phyloP scores from a whole-genome alignment of 2,329 filamentous ascomycete genomes.

The Hymenoscyphus scutula region DNA sequence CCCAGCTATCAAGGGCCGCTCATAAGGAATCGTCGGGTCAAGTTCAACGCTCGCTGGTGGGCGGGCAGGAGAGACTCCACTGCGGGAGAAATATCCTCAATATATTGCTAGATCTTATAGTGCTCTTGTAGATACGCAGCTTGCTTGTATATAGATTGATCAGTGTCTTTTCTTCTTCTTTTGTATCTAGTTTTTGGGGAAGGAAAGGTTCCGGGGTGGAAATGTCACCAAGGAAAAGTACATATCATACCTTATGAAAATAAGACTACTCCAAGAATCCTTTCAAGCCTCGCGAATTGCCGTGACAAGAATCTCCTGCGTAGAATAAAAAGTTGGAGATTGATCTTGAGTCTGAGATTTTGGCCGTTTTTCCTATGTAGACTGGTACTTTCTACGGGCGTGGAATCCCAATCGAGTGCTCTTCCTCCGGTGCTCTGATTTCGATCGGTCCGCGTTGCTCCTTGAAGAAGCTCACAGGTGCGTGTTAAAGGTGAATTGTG shows the following conservation, averaged over 20 bases:
- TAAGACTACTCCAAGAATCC: background rate
- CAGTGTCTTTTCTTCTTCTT: conserved; percentile 16
- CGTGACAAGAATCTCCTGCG: too few relatives aligned
- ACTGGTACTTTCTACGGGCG: too few relatives aligned
- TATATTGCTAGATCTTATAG: conserved; percentile 18
- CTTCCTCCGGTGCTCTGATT: too few relatives aligned
- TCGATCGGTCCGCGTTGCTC: too few relatives aligned
- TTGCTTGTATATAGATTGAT: conserved; percentile 23
- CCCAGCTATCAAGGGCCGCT: background rate
- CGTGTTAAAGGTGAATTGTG: too few relatives aligned
- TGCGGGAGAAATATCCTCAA: conserved; percentile 7
- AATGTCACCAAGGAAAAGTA: background rate
- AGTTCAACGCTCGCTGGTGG: too few relatives aligned
- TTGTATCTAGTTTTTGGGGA: conserved; percentile 23
- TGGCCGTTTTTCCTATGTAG: too few relatives aligned
- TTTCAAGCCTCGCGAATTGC: background rate
- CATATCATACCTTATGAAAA: background rate
- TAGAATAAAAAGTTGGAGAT: too few relatives aligned
- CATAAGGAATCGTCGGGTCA: background rate
- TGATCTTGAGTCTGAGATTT: too few relatives aligned
- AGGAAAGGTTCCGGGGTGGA: background rate
- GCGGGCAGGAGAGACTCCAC: background rate
- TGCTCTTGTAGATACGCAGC: conserved; percentile 15
- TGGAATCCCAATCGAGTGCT: too few relatives aligned
- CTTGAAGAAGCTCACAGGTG: too few relatives aligned